These are phyloP conservation scores for Naganishia antarctica DNA, from an alignment of 768 basidiomycete species.

Conservation along the genomic window DNA sequence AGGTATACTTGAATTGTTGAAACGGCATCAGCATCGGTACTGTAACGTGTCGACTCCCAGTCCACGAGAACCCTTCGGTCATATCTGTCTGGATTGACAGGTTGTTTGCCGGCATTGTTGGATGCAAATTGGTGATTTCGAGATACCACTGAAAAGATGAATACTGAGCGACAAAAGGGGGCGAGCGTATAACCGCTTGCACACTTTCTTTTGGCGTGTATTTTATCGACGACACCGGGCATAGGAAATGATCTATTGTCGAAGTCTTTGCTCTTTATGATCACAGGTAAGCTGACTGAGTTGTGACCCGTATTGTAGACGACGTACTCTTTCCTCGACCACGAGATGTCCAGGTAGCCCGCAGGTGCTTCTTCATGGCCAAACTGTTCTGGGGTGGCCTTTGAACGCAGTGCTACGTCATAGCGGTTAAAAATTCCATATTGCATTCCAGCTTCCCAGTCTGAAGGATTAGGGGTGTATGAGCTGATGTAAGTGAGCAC, in stretches of 20 bases:
- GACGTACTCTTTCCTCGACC: conserved; percentile 5
- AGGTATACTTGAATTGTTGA: conserved; percentile 16
- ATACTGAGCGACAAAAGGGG: neutral
- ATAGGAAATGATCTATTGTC: conserved; percentile 3
- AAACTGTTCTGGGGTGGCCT: neutral
- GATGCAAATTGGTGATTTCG: conserved; percentile 16
- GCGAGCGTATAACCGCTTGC: neutral
- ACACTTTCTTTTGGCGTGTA: conserved; percentile 3
- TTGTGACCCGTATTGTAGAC: neutral
- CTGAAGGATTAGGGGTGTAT: neutral
- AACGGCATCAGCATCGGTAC: conserved; percentile 6
- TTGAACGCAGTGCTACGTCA: neutral
- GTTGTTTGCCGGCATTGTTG: neutral
- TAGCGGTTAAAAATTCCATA: conserved; percentile 3
- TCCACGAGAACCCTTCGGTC: conserved; percentile 13
- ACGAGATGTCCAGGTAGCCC: conserved; percentile 3
- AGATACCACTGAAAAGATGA: conserved; percentile 18
- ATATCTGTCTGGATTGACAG: conserved; percentile 10
- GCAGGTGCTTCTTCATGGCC: neutral
- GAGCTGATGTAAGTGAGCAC: neutral
- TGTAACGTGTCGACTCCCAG: conserved; percentile 7
- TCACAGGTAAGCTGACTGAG: neutral
- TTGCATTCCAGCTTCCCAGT: conserved; percentile 14
- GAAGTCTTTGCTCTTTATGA: neutral
- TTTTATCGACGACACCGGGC: neutral